Evolutionary conservation across 2,329 filamentous ascomycete genomes (phyloP).

Genomic region (Aspergillus awamori): DNA sequence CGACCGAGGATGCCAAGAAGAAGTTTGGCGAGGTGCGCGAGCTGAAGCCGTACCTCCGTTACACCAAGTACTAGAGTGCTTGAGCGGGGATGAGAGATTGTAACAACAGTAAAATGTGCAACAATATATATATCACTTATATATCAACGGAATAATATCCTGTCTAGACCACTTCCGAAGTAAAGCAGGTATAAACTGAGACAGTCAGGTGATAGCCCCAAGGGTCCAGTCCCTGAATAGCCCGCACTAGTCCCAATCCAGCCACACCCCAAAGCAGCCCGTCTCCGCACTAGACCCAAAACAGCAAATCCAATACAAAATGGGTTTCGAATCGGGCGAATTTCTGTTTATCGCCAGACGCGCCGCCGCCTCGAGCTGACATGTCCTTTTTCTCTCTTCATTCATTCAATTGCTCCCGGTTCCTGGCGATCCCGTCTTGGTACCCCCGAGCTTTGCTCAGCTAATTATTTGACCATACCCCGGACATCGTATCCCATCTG

Average conservation of each 20-base stretch:
- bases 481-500: too few relatives aligned
- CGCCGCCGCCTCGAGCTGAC: neutral
- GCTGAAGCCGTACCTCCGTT: constrained; percentile 58
- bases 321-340: neutral
- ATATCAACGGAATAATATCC: neutral
- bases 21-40: constrained; percentile 76
- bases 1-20: constrained; percentile 81
- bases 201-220: too few relatives aligned
- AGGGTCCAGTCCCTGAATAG: neutral
- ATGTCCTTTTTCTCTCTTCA: neutral
- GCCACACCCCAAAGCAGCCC: neutral
- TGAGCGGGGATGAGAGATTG: neutral
- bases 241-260: neutral
- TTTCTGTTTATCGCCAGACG: constrained; percentile 5
- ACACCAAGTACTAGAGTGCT: constrained; percentile 30
- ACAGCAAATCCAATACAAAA: neutral
- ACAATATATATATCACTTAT: neutral
- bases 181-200: too few relatives aligned
- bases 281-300: neutral
- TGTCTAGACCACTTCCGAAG: neutral
- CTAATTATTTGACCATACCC: too few relatives aligned
- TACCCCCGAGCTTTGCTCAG: neutral
- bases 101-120: neutral
- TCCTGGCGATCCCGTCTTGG: neutral
- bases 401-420: neutral